Base-by-base conservation (phyloP, 257 asterid species). In the Penstemon davidsonii region DNA sequence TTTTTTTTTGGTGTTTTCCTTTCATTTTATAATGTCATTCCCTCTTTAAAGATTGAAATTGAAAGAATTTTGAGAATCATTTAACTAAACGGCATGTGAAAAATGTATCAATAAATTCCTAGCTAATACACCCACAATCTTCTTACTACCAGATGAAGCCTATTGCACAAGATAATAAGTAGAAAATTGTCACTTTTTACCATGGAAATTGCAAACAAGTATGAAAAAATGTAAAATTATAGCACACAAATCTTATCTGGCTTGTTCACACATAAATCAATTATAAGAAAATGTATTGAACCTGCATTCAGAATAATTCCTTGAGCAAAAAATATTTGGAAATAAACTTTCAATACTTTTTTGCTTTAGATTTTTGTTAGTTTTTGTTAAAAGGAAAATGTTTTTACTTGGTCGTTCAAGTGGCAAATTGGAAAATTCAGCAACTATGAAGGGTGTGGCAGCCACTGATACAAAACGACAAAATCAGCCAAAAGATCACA, bases 71-170 rank as follows among this genome's bases (percentile, higher is more conserved):
- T n/a, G n/a, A n/a, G n/a, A n/a, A n/a, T n/a, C n/a, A n/a, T n/a
- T n/a, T n/a, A n/a, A n/a, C n/a, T n/a, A n/a, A n/a, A n/a, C n/a
- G n/a, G n/a, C n/a, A n/a, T n/a, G n/a, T n/a, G n/a, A n/a, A n/a
- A n/a, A n/a, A n/a, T n/a, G n/a, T n/a, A n/a, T n/a, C n/a, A n/a
- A n/a, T n/a, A n/a, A n/a, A n/a, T n/a, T n/a, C n/a, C n/a, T n/a
- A n/a, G n/a, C n/a, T n/a, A 91, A 88, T 44, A 94, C 98, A 4
- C 96, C 98, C 64, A 94, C 99, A 4, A 94, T 94, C 85, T 94
- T 94, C 86, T 94, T 91, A 87, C 90, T 86, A 11, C 95, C 99
- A 8, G 93, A 81, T 41, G 96, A 80, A 73, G 96, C 97, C 96
- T 94, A 75, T 41, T 37, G 38, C 46, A 37, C 19, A 55, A 5